Percentiles rank a stretch among this genome's conserved stretches.
These are phyloP conservation scores for Tolypocladium cylindrosporum DNA, from an alignment of 2,329 filamentous ascomycete species.

Conservation along the genomic window DNA sequence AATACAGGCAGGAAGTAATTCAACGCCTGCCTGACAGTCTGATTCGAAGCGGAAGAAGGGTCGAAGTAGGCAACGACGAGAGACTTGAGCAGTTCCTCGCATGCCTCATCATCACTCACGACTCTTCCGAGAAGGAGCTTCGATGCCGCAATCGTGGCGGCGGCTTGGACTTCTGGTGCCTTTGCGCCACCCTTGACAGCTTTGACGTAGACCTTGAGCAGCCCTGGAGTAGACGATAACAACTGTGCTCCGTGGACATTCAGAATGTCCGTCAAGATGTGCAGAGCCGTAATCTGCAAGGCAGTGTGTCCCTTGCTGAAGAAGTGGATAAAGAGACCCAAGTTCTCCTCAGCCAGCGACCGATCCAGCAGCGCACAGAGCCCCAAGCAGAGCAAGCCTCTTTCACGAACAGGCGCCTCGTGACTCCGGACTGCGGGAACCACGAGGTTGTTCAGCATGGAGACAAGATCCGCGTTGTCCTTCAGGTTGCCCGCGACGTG, in stretches of 20 bases:
- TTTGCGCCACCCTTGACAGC: constrained; percentile 65
- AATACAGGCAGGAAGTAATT: constrained; percentile 94
- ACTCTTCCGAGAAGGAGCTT: constrained; percentile 79
- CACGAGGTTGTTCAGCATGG: constrained; percentile 96
- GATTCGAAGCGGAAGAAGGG: constrained; percentile 69
- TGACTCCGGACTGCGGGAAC: constrained; percentile 91
- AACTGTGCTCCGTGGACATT: constrained; percentile 80
- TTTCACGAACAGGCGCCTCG: constrained; percentile 84
- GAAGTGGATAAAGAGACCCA: constrained; percentile 90
- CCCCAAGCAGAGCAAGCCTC: constrained; percentile 80
- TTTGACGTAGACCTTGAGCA: constrained; percentile 79
- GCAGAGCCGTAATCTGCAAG: constrained; percentile 79
- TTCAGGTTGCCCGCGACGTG: constrained; percentile 85
- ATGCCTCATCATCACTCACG: constrained; percentile 58
- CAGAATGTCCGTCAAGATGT: constrained; percentile 88
- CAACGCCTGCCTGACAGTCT: constrained; percentile 73
- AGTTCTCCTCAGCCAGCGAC: constrained; percentile 83
- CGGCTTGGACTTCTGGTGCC: constrained; percentile 66
- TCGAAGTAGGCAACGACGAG: constrained; percentile 85
- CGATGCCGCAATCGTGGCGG: constrained; percentile 69
- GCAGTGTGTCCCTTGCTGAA: constrained; percentile 87
- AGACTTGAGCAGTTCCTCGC: constrained; percentile 69
- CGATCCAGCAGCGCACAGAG: constrained; percentile 86
- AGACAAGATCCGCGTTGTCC: constrained; percentile 81
- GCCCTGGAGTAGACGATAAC: constrained; percentile 52